Percentiles rank a stretch among this genome's conserved stretches.
These are phyloP conservation scores for Starmera stellimalicola DNA, from an alignment of 1,139 yeast genomes.

Conservation along the genomic window DNA sequence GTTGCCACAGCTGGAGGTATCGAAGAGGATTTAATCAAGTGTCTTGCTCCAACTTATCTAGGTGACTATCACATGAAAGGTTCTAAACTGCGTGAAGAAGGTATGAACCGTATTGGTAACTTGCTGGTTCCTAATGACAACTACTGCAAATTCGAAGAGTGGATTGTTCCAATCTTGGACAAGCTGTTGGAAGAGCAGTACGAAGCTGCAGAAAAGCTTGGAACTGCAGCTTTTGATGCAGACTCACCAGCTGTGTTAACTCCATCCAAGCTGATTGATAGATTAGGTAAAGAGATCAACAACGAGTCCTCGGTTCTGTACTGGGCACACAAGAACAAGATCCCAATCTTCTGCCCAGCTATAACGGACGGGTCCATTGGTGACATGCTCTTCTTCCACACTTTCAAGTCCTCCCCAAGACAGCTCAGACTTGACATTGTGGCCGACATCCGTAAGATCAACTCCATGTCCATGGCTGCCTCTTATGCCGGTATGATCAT, in stretches of 20 bases:
- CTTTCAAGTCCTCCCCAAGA: conserved; percentile 86
- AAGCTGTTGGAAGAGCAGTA: conserved; percentile 85
- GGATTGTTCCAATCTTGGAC: conserved; percentile 94
- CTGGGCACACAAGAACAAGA: conserved; percentile 96
- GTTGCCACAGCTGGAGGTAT: conserved; percentile 97
- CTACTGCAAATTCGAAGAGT: conserved; percentile 94
- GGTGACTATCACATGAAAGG: conserved; percentile 87
- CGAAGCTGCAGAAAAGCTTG: conserved; percentile 42
- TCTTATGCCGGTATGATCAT: conserved; percentile 90
- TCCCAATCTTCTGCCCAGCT: conserved; percentile 96
- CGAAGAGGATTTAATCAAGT: conserved; percentile 93
- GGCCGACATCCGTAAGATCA: conserved; percentile 83
- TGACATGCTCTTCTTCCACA: conserved; percentile 97
- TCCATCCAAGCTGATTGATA: conserved; percentile 84
- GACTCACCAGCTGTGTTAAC: conserved; percentile 70
- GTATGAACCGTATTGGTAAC: conserved; percentile 96
- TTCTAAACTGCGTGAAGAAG: conserved; percentile 76
- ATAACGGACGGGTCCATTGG: conserved; percentile 97
- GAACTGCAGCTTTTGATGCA: conserved; percentile 44
- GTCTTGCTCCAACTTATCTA: conserved; percentile 90
- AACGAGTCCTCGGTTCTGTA: conserved; percentile 90
- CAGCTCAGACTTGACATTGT: conserved; percentile 88
- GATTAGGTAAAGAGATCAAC: conserved; percentile 90
- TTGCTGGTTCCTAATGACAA: conserved; percentile 94
- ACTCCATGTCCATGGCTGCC: conserved; percentile 95